Evolutionary conservation across 1,139 yeast species (phyloP).

Genomic region (Kodamaea plutei): DNA sequence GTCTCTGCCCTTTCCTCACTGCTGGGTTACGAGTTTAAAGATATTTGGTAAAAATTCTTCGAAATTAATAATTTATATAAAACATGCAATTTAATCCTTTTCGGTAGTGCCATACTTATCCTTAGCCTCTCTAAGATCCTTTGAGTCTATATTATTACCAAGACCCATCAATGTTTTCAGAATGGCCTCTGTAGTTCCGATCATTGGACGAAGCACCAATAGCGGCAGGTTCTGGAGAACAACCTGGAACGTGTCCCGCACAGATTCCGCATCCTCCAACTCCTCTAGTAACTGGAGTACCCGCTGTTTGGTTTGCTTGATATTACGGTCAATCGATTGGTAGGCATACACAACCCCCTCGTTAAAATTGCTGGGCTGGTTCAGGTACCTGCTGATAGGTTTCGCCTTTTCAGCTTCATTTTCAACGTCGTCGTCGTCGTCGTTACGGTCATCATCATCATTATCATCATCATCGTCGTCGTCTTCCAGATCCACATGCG

Average conservation of each 20-base stretch:
- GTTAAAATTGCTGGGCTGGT: constrained; percentile 70
- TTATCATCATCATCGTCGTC: constrained; percentile 21
- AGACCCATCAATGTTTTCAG: constrained; percentile 81
- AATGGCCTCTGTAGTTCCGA: constrained; percentile 90
- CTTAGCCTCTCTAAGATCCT: constrained; percentile 34
- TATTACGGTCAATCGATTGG: constrained; percentile 64
- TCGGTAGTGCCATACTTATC: constrained; percentile 24
- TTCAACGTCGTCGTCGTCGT: constrained; percentile 20
- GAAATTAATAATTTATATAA: no score
- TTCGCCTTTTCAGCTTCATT: constrained; percentile 36
- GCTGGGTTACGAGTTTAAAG: no score
- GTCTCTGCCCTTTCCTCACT: no score
- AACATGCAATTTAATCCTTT: no score
- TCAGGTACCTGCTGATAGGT: constrained; percentile 71
- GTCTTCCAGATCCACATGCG: constrained; percentile 27
- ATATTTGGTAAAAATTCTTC: no score
- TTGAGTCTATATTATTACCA: constrained; percentile 74
- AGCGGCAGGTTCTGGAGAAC: constrained; percentile 79
- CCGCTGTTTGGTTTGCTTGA: constrained; percentile 63
- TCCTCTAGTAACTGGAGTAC: constrained; percentile 57
- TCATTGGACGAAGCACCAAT: constrained; percentile 76
- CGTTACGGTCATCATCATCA: constrained; percentile 17
- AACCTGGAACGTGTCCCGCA: constrained; percentile 63
- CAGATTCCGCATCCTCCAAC: constrained; percentile 56
- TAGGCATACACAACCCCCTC: constrained; percentile 76